Evolutionary conservation across 1,284 basidiomycete species (phyloP).

Genomic region (Cryptococcus wingfieldii): DNA sequence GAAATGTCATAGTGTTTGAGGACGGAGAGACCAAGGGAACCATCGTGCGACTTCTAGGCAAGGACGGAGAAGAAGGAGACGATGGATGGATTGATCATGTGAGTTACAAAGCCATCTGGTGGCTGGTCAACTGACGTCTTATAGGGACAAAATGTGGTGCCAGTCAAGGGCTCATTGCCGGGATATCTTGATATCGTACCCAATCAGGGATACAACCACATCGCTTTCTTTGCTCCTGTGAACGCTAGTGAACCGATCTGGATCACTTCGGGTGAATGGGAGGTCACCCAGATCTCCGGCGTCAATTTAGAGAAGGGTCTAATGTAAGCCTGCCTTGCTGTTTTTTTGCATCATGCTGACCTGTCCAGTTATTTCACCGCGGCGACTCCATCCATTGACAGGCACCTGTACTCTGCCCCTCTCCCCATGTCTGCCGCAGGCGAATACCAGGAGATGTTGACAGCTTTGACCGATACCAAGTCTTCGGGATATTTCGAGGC

Average conservation of each 20-base stretch:
- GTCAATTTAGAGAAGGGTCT: constrained; percentile 65
- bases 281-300: constrained; percentile 72
- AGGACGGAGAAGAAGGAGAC: constrained; percentile 76
- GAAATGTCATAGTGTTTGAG: constrained; percentile 72
- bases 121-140: too few relatives aligned
- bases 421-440: constrained; percentile 52
- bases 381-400: constrained; percentile 73
- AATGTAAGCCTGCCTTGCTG: constrained; percentile 57
- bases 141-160: constrained; percentile 48
- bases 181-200: constrained; percentile 88
- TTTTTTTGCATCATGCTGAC: constrained; percentile 6
- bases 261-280: constrained; percentile 83
- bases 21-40: constrained; percentile 49
- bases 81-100: constrained; percentile 84
- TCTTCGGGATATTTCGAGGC: constrained; percentile 62
- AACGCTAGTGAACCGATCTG: constrained; percentile 66
- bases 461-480: constrained; percentile 63
- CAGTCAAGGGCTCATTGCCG: constrained; percentile 47
- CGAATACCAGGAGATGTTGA: constrained; percentile 36
- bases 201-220: constrained; percentile 77
- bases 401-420: constrained; percentile 74
- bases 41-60: constrained; percentile 70
- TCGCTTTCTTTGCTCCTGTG: constrained; percentile 79
- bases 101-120: constrained; percentile 8
- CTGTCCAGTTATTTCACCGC: constrained; percentile 74